Evolutionary conservation across 352 stramenopile genomes (phyloP), one percentile per base, ranked within the genome.

Genomic region (Pythium aquatile): DNA sequence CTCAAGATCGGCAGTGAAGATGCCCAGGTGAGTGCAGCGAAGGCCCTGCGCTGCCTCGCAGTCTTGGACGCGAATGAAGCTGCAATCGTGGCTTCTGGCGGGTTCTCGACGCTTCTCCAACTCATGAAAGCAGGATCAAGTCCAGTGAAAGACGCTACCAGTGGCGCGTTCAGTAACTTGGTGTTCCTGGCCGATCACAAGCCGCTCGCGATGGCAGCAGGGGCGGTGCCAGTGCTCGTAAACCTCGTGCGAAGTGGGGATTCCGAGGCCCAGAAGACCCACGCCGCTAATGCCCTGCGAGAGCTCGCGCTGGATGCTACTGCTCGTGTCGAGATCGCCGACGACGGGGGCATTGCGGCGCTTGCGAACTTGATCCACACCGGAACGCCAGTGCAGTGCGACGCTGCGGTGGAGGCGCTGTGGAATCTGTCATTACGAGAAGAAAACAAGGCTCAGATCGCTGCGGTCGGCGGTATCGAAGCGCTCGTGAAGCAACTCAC

Each of bases 351-450:
- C 28, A 55, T 40, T 13, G 13, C 56, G 6, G 44, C 44, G 44
- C 44, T 51, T 2, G 44, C 20, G 4, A 29, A 51, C 44, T 29
- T 51, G 44, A 28, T 51, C n/a, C 44, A 51, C 17, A 51, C 20
- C 2, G 44, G 44, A 11, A 51, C 44, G 5, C n/a, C 17, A 1
- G 44, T 14, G n/a, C 44, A 51, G 20, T 51, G 44, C 29, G 44
- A 28, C 29, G 17, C 44, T 3, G 44, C 44, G 1, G n/a, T 51
- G 5, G 28, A 35, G 48, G 56, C 56, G 28, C 29, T 55, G 44
- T 63, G 40, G 56, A 63, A 63, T 32, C 30, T 63, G 56, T 63
- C 56, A 8, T 5, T 32, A 20, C n/a, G 32, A 20, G 40, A 53
- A 17, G 24, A 55, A 17, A 63, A 63, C 56, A 40, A 44, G 26